These are phyloP conservation scores for Podila minutissima DNA, from an alignment of 192 early-diverging fungal genomes.

Conservation along the genomic window DNA sequence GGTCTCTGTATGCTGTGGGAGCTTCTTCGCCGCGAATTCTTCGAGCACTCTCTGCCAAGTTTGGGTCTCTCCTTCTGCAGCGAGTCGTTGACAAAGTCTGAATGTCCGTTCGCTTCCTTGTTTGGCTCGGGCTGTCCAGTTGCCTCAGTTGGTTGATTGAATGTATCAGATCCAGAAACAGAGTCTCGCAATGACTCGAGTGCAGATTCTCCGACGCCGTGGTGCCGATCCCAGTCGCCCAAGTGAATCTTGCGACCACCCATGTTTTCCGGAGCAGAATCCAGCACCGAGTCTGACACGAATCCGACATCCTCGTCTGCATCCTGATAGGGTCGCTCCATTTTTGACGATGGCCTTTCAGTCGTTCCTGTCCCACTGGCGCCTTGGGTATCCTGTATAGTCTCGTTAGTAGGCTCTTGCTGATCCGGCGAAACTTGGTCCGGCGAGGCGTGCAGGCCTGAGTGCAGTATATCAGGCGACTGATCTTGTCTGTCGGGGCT, in stretches of 20 bases:
- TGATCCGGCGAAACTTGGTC: not conserved
- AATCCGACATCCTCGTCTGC: conserved; percentile 34
- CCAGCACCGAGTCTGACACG: conserved; percentile 35
- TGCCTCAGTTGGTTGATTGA: no score
- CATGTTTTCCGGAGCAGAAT: conserved; percentile 16
- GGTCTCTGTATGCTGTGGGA: conserved; percentile 21
- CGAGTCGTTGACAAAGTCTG: not conserved
- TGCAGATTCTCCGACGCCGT: conserved; percentile 10
- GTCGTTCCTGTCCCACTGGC: not conserved
- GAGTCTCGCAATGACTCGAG: not conserved
- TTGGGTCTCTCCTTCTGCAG: not conserved
- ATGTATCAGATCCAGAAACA: not conserved
- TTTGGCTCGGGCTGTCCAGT: not conserved
- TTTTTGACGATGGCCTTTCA: not conserved
- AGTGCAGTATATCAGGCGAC: not conserved
- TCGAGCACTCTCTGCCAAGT: conserved; percentile 6
- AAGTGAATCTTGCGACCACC: not conserved
- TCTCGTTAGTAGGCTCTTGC: not conserved
- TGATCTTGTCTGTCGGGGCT: conserved; percentile 3
- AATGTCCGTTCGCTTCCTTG: not conserved
- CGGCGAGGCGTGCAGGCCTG: no score
- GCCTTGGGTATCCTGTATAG: not conserved
- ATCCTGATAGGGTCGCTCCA: not conserved
- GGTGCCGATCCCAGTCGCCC: conserved; percentile 19
- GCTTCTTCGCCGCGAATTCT: conserved; percentile 20